A percentile compares a stretch with the other conserved stretches of the same genome.
These are phyloP conservation scores for Chalciporus piperatoides DNA, from an alignment of 1,284 basidiomycete species.

Conservation along the genomic window DNA sequence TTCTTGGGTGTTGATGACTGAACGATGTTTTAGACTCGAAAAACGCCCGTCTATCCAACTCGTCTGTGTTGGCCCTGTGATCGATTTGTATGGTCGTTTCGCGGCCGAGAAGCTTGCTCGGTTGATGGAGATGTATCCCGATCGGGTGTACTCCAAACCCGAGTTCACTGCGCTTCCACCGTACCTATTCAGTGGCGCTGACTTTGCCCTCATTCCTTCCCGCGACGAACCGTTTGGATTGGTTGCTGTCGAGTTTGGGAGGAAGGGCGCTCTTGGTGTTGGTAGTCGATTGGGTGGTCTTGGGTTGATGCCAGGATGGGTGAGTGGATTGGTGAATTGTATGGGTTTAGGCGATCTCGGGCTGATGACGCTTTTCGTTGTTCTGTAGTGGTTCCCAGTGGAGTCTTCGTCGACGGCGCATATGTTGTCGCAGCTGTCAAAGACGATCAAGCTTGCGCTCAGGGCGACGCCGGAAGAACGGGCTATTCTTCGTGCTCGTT, in stretches of 20 bases:
- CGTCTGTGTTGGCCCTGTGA: constrained; percentile 87
- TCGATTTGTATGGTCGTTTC: constrained; percentile 90
- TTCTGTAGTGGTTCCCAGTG: constrained; percentile 84
- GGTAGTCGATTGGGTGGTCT: constrained; percentile 90
- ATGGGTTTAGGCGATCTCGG: background rate
- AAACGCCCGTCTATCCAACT: constrained; percentile 85
- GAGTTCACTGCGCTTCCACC: constrained; percentile 93
- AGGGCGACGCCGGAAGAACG: constrained; percentile 89
- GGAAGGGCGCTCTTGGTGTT: constrained; percentile 92
- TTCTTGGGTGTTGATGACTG: background rate
- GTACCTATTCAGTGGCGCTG: constrained; percentile 89
- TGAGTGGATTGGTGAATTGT: constrained; percentile 38
- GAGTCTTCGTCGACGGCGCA: constrained; percentile 87
- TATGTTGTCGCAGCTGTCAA: constrained; percentile 92
- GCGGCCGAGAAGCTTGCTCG: constrained; percentile 89
- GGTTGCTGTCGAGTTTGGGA: constrained; percentile 91
- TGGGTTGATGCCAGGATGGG: constrained; percentile 96
- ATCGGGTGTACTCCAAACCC: constrained; percentile 89
- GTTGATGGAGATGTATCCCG: constrained; percentile 92
- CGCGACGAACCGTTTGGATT: constrained; percentile 94
- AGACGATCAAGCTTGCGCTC: constrained; percentile 90
- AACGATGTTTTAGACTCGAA: constrained; percentile 58
- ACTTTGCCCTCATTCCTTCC: constrained; percentile 91
- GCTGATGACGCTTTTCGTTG: constrained; percentile 5
- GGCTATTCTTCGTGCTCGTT: constrained; percentile 85